Evolutionary conservation across 2,329 filamentous ascomycete genomes (phyloP), one percentile per base, ranked within the genome.

Genomic region (Dryadomyces quercivorus): DNA sequence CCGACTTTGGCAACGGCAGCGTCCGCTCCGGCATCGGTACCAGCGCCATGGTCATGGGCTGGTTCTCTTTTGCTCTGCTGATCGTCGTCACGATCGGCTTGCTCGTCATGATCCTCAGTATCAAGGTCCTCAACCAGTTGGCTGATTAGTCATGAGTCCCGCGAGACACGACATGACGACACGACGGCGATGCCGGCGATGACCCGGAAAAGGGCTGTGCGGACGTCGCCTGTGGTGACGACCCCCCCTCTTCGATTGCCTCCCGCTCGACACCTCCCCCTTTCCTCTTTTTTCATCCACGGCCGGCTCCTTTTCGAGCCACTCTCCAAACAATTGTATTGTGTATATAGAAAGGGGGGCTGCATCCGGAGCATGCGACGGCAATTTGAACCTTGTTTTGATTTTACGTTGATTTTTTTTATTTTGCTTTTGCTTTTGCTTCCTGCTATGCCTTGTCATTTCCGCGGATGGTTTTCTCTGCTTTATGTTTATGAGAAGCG

Each of bases 71-170:
- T 65, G 86, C 88, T 21, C 70, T 97, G 53, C 77, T 98, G 60
- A 95, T 98, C 63, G 85, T 97, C 58, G 92, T 97, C 53, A 97
- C 92, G 50, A 93, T 97, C 64, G 93, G 92, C 55, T 70, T 97
- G 69, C 74, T 98, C 59, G 86, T 96, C 64, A 97, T 97, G 90
- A 95, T 96, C 64, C 73, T 97, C 68, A 96, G 90, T 72, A 93
- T 96, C 66, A 80, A 84, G 61, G 77, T 95, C 55, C 72, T 96
- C 60, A 78, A 82, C 62, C 78, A 86, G 63, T 70, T 81, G 65
- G 72, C 71, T 54, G 70, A 60, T n/a, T 40, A 40, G 9, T 8
- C 36, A 16, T 61, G 51, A 50, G 26, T 31, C 26, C 26, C 26
- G 26, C 26, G 26, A 31, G 26, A 31, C 26, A 5, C 8, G 26